phyloP scores from a whole-genome alignment of 108 stramenopile species.

The Discostella stelligeroides region DNA sequence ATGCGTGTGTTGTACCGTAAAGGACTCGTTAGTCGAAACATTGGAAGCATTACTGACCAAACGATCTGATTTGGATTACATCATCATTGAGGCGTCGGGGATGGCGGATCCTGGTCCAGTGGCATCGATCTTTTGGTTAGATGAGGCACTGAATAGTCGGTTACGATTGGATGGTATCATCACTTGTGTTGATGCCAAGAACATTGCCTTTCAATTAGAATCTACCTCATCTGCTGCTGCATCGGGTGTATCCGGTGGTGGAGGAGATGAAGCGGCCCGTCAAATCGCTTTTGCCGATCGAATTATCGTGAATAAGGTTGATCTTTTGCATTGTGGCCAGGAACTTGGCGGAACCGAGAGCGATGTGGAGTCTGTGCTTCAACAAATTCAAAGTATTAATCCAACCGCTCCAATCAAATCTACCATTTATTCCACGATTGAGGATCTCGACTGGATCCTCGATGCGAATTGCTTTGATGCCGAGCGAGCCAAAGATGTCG shows the following conservation, averaged over 20 bases:
- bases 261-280: slow-evolving; percentile 81
- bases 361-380: slow-evolving; percentile 20
- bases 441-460: slow-evolving; percentile 86
- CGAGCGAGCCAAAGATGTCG: slow-evolving; percentile 53
- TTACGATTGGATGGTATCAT: slow-evolving; percentile 85
- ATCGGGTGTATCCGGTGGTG: background rate
- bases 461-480: slow-evolving; percentile 86
- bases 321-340: slow-evolving; percentile 61
- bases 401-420: slow-evolving; percentile 79
- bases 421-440: slow-evolving; percentile 79
- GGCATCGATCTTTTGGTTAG: slow-evolving; percentile 87
- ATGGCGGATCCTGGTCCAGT: slow-evolving; percentile 94
- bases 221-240: slow-evolving; percentile 20
- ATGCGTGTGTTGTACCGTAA: slow-evolving; percentile 92
- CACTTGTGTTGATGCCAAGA: slow-evolving; percentile 69
- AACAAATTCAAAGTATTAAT: slow-evolving; percentile 73
- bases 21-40: slow-evolving; percentile 77
- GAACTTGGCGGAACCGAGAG: slow-evolving; percentile 1
- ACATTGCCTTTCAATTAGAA: slow-evolving; percentile 68
- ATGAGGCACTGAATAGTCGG: slow-evolving; percentile 77
- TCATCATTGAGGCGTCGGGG: slow-evolving; percentile 85
- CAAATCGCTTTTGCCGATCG: slow-evolving; percentile 92
- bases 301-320: slow-evolving; percentile 85
- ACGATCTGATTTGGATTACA: slow-evolving; percentile 78
- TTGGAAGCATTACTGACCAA: slow-evolving; percentile 66